Base-by-base conservation (phyloP, 495 filamentous ascomycete species). In the Daldinia caldariorum region DNA sequence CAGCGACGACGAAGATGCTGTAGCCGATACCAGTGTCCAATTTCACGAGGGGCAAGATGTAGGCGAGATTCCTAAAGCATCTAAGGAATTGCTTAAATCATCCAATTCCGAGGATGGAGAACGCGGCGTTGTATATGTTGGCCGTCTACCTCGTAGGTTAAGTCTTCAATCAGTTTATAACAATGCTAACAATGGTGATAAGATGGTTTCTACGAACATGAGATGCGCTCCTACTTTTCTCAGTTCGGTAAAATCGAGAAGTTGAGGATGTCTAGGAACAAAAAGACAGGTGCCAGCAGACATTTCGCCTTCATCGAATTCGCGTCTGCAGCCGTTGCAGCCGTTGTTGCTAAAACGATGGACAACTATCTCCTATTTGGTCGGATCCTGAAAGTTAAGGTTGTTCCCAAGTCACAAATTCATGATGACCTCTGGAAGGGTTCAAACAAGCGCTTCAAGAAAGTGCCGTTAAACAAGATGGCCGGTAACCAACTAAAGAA, bases 241-340 rank as follows among this genome's bases (percentile, higher is more conserved):
- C 95, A 98, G 79, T 99, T 99, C 75, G 96, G 95, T 76, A 83
- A 87, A 2, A 92, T 99, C 71, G 87, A 83, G 55, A 87, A 87
- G 56, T 86, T 99, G 34, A 67, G 94, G 68, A 87, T 99, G 38
- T 95, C 93, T 4, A 92, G 96, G 64, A 97, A 97, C 85, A 89
- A 88, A 72, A 89, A 90, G 76, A 97, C 93, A 22, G 95, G 96
- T 57, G 84, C 86, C 39, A 92, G 89, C 71, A 94, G 92, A 81
- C 95, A 98, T 83, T 95, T 90, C 74, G 95, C 93, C 8, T 98
- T 97, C 78, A 84, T 99, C 71, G 92, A 98, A 77, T 99, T 99
- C 76, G 84, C 86, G 20, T 90, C 89, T 50, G 77, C 82, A 41
- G 86, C 89, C 31, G 94, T 97, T 31, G 94, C 94, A 61, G 88